Conservation (phyloP, 768 basidiomycete species). For the Nidularia pulvinata region DNA sequence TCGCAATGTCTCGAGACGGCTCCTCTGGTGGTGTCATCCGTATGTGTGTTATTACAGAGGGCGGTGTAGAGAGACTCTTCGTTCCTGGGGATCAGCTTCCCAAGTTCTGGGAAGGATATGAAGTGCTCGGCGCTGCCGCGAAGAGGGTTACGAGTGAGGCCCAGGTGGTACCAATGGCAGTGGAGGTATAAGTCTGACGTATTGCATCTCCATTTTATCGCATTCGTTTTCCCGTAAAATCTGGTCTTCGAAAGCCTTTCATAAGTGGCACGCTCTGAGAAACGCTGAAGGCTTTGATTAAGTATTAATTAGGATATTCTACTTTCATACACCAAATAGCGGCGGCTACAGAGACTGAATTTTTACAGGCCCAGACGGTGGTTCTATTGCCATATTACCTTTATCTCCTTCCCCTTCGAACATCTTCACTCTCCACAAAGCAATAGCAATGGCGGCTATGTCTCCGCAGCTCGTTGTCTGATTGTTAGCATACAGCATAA, state of each 20-base stretch:
- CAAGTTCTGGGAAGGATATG: constrained; percentile 86
- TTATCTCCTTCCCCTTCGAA: constrained; percentile 63
- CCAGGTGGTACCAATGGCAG: constrained; percentile 44
- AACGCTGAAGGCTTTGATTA: too few species aligned
- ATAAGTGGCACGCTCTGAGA: too few species aligned
- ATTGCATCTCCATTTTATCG: constrained; percentile 3
- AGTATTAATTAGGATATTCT: too few species aligned
- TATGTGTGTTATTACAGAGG: constrained; percentile 96
- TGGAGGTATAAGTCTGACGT: constrained; percentile 30
- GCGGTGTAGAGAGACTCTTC: constrained; percentile 89
- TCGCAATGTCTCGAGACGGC: constrained; percentile 98
- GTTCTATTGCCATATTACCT: constrained; percentile 1
- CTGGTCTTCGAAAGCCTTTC: too few species aligned
- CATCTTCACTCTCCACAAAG: constrained; percentile 80
- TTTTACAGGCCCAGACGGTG: too few species aligned
- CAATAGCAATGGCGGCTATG: constrained; percentile 61
- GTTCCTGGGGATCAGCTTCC: constrained; percentile 90
- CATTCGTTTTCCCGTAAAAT: too few species aligned
- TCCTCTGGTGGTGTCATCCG: constrained; percentile 98
- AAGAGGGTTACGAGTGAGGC: constrained; percentile 28
- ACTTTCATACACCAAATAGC: too few species aligned
- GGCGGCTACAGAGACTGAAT: too few species aligned
- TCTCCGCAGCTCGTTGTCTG: constrained; percentile 55
- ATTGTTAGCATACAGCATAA: constrained; percentile 56
- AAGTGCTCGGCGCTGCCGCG: constrained; percentile 50